Conservation (phyloP, 805 yeast species). For the Nakazawaea populi region DNA sequence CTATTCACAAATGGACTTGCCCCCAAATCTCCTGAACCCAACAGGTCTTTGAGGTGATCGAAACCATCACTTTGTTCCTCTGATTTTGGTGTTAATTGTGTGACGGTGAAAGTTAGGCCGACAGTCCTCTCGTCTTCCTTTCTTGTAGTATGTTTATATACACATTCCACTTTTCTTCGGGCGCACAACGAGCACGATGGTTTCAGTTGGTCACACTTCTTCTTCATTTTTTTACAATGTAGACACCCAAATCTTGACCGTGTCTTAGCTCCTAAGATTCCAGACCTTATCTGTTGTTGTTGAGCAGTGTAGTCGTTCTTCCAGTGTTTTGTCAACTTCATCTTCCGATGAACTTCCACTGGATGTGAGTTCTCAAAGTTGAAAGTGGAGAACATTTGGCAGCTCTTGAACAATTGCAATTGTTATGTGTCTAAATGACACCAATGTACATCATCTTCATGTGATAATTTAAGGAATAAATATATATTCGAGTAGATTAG, state of each 20-base stretch:
- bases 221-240: conserved; percentile 53
- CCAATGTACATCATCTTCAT: background rate
- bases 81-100: background rate
- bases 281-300: conserved; percentile 31
- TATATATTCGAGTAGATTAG: no score
- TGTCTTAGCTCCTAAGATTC: conserved; percentile 22
- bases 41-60: no score
- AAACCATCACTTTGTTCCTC: no score
- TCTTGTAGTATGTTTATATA: conserved; percentile 31
- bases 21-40: no score
- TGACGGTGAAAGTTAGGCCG: background rate
- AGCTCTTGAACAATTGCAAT: no score
- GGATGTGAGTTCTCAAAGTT: background rate
- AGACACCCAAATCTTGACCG: conserved; percentile 58
- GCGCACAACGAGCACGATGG: conserved; percentile 57
- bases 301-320: conserved; percentile 30
- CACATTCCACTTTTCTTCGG: conserved; percentile 44
- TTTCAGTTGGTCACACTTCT: conserved; percentile 64
- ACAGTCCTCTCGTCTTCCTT: background rate
- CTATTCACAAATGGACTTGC: no score
- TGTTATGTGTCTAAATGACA: no score
- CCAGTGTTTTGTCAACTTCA: conserved; percentile 41
- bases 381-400: conserved; percentile 4
- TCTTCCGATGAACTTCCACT: conserved; percentile 39
- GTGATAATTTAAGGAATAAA: background rate